These are phyloP conservation scores for Camelina neglecta DNA, from an alignment of 345 rosid genomes.

Conservation along the genomic window DNA sequence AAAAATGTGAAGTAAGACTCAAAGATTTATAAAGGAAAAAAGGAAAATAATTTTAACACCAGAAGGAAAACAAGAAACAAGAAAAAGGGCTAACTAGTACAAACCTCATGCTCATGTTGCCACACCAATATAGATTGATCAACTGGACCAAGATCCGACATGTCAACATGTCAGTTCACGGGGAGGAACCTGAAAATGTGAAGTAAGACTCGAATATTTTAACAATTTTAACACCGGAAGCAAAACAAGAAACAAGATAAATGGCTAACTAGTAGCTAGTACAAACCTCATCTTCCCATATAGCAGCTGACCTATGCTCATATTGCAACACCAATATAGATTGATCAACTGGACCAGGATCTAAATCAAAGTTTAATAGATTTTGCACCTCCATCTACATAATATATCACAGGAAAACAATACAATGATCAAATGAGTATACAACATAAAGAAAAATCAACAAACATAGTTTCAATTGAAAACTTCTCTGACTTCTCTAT, in stretches of 20 bases:
- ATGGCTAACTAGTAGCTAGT: background rate
- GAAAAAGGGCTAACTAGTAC: too few relatives aligned
- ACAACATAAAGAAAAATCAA: too few relatives aligned
- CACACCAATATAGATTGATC: too few relatives aligned
- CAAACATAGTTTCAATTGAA: background rate
- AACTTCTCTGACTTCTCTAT: background rate
- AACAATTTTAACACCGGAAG: slow-evolving; percentile 18
- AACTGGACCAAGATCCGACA: too few relatives aligned
- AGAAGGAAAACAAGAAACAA: too few relatives aligned
- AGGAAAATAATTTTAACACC: too few relatives aligned
- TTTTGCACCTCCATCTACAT: slow-evolving; percentile 46
- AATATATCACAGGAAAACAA: slow-evolving; percentile 1
- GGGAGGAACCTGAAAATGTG: slow-evolving; percentile 41
- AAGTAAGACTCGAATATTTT: slow-evolving; percentile 47
- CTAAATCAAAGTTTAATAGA: slow-evolving; percentile 42
- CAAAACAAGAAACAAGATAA: slow-evolving; percentile 19
- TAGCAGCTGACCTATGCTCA: slow-evolving; percentile 50
- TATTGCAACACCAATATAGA: slow-evolving; percentile 48
- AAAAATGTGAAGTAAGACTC: too few relatives aligned
- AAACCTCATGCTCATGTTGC: too few relatives aligned
- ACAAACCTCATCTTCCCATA: slow-evolving; percentile 49
- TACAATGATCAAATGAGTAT: slow-evolving; percentile 2
- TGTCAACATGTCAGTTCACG: slow-evolving; percentile 46
- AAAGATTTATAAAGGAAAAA: too few relatives aligned
- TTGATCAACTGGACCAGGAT: slow-evolving; percentile 52